Conservation (phyloP, 2,329 filamentous ascomycete genomes). For the Colletotrichum viniferum region DNA sequence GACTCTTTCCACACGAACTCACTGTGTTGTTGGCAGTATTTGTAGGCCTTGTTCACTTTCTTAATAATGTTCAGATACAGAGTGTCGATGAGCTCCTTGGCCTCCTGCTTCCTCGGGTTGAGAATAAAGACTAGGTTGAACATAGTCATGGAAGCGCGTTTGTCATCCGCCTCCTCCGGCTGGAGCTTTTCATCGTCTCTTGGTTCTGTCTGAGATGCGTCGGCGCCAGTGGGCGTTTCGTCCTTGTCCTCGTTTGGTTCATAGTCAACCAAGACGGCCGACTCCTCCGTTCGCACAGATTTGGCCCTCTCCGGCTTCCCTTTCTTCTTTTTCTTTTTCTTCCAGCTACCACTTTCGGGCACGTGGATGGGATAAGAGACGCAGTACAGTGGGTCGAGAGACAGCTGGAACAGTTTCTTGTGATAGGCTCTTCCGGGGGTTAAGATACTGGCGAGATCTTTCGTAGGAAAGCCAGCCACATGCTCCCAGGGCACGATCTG, state of each 20-base stretch:
- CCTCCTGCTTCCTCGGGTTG: constrained; percentile 78
- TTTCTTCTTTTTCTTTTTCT: constrained; percentile 62
- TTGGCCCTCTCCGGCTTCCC: constrained; percentile 31
- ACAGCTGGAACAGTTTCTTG: constrained; percentile 82
- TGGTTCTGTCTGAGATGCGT: constrained; percentile 24
- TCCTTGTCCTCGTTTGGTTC: constrained; percentile 28
- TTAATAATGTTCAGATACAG: constrained; percentile 89
- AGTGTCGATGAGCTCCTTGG: constrained; percentile 74
- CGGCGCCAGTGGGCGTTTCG: constrained; percentile 31
- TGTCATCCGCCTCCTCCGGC: constrained; percentile 59
- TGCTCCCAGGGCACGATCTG: constrained; percentile 73
- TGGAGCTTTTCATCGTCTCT: constrained; percentile 36
- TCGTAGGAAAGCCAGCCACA: constrained; percentile 75
- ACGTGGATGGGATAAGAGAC: constrained; percentile 86
- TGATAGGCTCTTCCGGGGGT: constrained; percentile 78
- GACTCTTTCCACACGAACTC: constrained; percentile 94
- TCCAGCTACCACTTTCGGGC: constrained; percentile 78
- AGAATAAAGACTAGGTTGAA: constrained; percentile 96
- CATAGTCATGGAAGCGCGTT: constrained; percentile 84
- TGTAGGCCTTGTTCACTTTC: constrained; percentile 90
- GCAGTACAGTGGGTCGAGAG: constrained; percentile 79
- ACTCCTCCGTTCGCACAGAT: constrained; percentile 30
- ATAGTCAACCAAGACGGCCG: constrained; percentile 26
- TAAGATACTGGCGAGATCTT: constrained; percentile 79
- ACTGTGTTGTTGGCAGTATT: constrained; percentile 87